Evolutionary conservation across 2,329 filamentous ascomycete genomes (phyloP), one percentile per base, ranked within the genome.

Genomic region (Monosporascus sp.): DNA sequence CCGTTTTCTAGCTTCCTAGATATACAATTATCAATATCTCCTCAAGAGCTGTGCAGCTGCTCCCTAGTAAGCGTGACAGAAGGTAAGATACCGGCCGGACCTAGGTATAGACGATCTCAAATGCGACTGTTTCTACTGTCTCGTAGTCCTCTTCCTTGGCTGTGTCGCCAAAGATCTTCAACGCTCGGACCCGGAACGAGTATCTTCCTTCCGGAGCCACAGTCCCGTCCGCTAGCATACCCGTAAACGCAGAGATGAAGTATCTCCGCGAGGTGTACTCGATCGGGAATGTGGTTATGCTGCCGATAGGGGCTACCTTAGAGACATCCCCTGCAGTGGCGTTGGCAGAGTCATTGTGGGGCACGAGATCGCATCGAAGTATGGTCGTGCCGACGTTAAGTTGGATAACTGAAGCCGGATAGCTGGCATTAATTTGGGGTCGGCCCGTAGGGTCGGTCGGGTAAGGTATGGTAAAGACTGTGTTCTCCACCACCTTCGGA

Each of bases 101-200:
- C 9, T 31, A 31, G 27, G 27, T 31, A 31, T 52, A 48, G 8
- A 22, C 18, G 34, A 51, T 34, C 5, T 45, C 25, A 20, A 64
- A 63, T 8, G 54, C 45, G 11, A 58, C 55, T 17, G 55, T 57
- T 37, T 58, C 55, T 4, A 56, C 47, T 5, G 52, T 42, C 14
- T 65, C 58, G 52, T 60, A 68, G 46, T 67, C 65, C 20, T 57
- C 52, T n/a, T 53, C 47, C 17, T 60, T 56, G 0, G 54, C 27
- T 9, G 49, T 47, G 22, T 68, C 58, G 2, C 64, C 65, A 51
- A 65, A 65, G 6, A 65, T 50, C 48, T 51, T 62, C 36, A 67
- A 38, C 2, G 55, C 62, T 18, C 57, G 55, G 20, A 58, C 57
- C 22, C 62, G 53, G 36, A 68, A 54, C 44, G 37, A 49, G 41